These are phyloP conservation scores for Quercus lobata DNA, from an alignment of 331 rosid genomes.

Conservation along the genomic window DNA sequence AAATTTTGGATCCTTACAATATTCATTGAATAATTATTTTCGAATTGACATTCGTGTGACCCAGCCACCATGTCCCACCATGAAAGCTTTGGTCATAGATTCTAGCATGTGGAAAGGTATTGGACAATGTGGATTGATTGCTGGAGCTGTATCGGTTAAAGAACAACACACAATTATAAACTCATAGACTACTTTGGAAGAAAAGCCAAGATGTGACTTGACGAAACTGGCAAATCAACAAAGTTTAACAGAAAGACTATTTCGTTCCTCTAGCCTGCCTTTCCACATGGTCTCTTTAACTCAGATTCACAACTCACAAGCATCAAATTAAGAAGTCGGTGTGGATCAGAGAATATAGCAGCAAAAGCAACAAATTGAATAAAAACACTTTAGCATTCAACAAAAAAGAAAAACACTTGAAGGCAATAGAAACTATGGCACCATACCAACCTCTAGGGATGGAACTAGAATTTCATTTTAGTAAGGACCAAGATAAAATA, in stretches of 20 bases:
- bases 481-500: no score
- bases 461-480: no score
- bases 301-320: constrained; percentile 5
- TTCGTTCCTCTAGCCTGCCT: background rate
- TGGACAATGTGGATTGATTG: constrained; percentile 11
- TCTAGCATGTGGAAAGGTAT: constrained; percentile 17
- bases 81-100: background rate
- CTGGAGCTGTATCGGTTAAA: constrained; percentile 8
- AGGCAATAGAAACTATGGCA: background rate
- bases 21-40: background rate
- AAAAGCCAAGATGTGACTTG: constrained; percentile 8
- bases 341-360: background rate
- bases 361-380: background rate
- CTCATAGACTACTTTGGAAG: constrained; percentile 14
- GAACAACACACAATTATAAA: constrained; percentile 32
- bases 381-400: background rate
- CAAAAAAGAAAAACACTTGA: no score
- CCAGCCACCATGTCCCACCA: background rate
- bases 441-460: background rate
- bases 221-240: constrained; percentile 14
- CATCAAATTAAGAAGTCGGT: constrained; percentile 1
- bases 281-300: constrained; percentile 31
- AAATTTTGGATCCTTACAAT: no score
- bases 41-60: background rate
- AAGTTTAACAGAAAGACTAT: background rate